A percentile compares a stretch with the other conserved stretches of the same genome.
phyloP scores from a whole-genome alignment of 2,329 filamentous ascomycete species.

The Cytospora mali region DNA sequence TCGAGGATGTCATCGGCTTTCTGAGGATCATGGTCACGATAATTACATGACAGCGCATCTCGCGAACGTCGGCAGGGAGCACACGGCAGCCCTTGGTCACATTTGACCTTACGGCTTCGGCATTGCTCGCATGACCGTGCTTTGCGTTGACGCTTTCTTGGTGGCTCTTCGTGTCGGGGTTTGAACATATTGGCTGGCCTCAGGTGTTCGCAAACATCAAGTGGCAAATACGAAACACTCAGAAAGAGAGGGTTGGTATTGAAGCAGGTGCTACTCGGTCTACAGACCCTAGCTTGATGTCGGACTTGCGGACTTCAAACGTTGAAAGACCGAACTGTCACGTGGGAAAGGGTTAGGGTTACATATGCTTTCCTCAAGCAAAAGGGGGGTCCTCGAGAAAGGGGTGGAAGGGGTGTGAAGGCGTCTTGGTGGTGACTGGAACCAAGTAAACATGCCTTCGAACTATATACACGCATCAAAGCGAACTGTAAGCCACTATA shows the following conservation, averaged over 20 bases:
- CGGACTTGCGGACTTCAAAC: not conserved
- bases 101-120: not conserved
- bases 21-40: not conserved
- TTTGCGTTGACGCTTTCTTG: not conserved
- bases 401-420: no score
- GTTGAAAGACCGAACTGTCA: not conserved
- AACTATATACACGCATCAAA: no score
- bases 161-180: not conserved
- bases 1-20: not conserved
- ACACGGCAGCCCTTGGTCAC: not conserved
- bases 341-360: not conserved
- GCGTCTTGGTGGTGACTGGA: no score
- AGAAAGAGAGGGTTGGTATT: not conserved
- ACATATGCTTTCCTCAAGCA: not conserved
- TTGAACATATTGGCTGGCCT: not conserved
- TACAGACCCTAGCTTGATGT: not conserved
- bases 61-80: not conserved
- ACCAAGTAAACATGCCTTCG: no score
- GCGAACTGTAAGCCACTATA: no score
- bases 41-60: not conserved
- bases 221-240: not conserved
- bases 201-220: not conserved
- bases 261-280: no score
- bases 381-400: no score
- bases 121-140: not conserved